These are phyloP conservation scores for Scedosporium aurantiacum DNA, from an alignment of 2,329 filamentous ascomycete species.

Conservation along the genomic window DNA sequence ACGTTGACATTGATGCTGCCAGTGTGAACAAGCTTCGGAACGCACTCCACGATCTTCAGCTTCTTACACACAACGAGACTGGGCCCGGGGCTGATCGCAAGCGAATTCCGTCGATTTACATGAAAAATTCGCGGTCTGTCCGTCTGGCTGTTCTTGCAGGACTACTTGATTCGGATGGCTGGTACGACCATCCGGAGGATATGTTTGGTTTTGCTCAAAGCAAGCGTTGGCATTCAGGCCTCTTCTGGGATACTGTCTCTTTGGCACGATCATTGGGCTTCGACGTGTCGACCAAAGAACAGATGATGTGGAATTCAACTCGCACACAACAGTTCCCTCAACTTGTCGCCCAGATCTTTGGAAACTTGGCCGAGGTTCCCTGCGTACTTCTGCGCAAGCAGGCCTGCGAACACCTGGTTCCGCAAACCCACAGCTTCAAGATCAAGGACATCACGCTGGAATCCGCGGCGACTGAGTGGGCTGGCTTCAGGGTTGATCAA, in stretches of 20 bases:
- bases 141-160: conserved; percentile 3
- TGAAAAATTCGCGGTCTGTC: conserved; percentile 3
- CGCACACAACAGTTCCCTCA: background rate
- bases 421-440: conserved; percentile 23
- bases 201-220: conserved; percentile 2
- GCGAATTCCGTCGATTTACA: conserved; percentile 1
- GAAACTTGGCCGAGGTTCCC: background rate
- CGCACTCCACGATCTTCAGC: background rate
- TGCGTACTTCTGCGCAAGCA: background rate
- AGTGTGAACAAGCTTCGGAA: background rate
- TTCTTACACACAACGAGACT: background rate
- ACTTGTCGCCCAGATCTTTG: conserved; percentile 2
- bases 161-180: background rate
- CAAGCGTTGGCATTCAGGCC: background rate
- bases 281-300: background rate
- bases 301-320: conserved; percentile 1
- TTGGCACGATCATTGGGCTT: conserved; percentile 3
- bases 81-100: background rate
- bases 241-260: conserved; percentile 3
- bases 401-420: conserved; percentile 10
- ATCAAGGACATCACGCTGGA: conserved; percentile 32
- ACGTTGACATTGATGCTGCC: background rate
- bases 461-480: conserved; percentile 30
- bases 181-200: background rate
- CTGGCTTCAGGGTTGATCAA: conserved; percentile 37